Base-by-base conservation (phyloP, 352 stramenopile species). In the Globisporangium takayamanum region DNA sequence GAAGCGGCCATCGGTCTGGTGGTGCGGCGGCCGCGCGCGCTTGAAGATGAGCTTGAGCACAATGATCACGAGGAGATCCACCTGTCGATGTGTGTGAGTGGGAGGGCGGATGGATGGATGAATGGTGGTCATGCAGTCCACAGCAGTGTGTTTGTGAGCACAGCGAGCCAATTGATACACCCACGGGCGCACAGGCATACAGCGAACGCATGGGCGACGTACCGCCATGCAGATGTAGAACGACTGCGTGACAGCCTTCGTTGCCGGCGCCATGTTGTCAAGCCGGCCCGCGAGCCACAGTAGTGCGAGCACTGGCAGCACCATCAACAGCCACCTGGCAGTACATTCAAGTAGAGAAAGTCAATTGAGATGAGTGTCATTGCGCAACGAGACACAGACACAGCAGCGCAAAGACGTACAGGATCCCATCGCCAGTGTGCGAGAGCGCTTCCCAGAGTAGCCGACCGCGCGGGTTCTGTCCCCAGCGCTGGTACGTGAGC, bases 61-160 rank as follows among this genome's bases (percentile, higher is more conserved):
- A 63, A 92, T 82, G 59, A 92, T 94, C 44, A 73, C 70, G 25
- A 91, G 66, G 54, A 94, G 80, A 58, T 94, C 84, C 25, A 91
- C 74, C 63, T 87, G 63, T 3, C 28, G 28, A 33, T 33, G 28
- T 33, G 28, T 33, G 28, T 33, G 28, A 5, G 28, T 46, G 28
- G 28, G 28, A 33, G 28, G 28, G 28, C 2, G 28, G 28, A 5
- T 6, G 28, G 28, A 5, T 6, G 28, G 28, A 33, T 22, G 28
- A 8, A 8, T 26, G 14, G 41, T 47, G 11, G 41, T 14, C 4
- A 46, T 5, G 11, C 41, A n/a, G 41, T 5, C 41, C 4, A 53
- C 18, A 20, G 7, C 39, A 20, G 44, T 16, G 30, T n/a, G n/a
- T 16, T 57, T 11, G 33, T 39, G 6, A 45, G 26, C 37, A 41